phyloP scores from a whole-genome alignment of 169 alveolate species.

The Cryptosporidium baileyi region DNA sequence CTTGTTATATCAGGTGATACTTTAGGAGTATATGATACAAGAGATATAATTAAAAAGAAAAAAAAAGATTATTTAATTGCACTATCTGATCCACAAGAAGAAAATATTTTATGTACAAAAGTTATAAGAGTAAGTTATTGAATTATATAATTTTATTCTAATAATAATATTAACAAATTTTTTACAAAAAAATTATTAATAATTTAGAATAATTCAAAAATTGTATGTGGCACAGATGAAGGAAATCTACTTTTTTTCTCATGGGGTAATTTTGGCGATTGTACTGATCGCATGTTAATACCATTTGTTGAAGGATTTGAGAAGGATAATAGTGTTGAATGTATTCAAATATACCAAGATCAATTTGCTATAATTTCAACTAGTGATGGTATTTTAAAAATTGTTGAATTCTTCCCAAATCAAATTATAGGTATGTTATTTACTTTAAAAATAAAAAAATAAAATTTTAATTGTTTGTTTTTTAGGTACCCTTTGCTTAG shows the following conservation, averaged over 20 bases:
- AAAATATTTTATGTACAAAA: constrained; percentile 35
- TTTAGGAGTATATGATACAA: constrained; percentile 33
- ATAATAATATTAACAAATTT: neutral
- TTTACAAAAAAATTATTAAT: neutral
- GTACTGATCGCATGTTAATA: constrained; percentile 63
- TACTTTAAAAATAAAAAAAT: neutral
- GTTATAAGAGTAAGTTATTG: constrained; percentile 31
- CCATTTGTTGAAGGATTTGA: constrained; percentile 65
- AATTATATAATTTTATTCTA: neutral
- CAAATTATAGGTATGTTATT: constrained; percentile 49
- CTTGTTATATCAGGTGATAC: constrained; percentile 42
- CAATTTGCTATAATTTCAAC: constrained; percentile 56
- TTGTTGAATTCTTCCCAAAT: constrained; percentile 52
- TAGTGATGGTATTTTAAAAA: constrained; percentile 60
- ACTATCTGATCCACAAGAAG: constrained; percentile 65
- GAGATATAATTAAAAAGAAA: constrained; percentile 18
- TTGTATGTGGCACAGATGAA: constrained; percentile 69
- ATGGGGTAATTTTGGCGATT: constrained; percentile 68
- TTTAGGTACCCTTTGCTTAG: constrained; percentile 39
- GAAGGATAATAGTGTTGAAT: constrained; percentile 57
- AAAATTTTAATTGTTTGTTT: neutral
- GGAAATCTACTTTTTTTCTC: constrained; percentile 56
- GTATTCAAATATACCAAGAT: constrained; percentile 37
- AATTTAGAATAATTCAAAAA: constrained; percentile 34
- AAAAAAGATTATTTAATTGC: constrained; percentile 48